A percentile compares a stretch with the other conserved stretches of the same genome.
These are phyloP conservation scores for Erodium trifolium DNA, from an alignment of 441 rosid genomes.

Conservation along the genomic window DNA sequence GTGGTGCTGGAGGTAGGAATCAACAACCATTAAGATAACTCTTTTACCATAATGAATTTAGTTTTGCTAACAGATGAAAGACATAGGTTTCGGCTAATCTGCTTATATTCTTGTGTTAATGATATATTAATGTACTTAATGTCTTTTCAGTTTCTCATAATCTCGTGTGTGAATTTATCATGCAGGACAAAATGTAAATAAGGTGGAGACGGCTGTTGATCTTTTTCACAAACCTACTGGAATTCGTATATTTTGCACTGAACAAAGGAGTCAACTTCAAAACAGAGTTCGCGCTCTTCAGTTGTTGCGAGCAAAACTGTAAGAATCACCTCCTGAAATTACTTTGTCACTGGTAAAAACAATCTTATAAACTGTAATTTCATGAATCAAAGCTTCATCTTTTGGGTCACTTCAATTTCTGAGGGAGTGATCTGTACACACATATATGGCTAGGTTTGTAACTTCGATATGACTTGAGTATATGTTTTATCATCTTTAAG, in stretches of 20 bases:
- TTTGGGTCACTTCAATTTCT: background rate
- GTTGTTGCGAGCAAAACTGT: conserved; percentile 89
- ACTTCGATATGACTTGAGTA: background rate
- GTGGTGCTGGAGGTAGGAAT: conserved; percentile 90
- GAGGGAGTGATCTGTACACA: background rate
- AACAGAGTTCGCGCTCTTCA: conserved; percentile 76
- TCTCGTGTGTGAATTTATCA: conserved; percentile 16
- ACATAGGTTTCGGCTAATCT: background rate
- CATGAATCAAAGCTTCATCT: background rate
- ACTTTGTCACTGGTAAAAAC: background rate
- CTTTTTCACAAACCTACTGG: conserved; percentile 87
- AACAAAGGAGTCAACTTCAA: conserved; percentile 77
- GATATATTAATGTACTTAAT: background rate
- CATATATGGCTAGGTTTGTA: background rate
- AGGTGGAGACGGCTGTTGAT: conserved; percentile 95
- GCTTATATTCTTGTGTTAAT: background rate
- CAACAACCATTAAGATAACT: background rate
- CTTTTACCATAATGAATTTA: background rate
- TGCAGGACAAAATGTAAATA: conserved; percentile 95
- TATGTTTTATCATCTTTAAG: background rate
- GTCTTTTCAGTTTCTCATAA: background rate
- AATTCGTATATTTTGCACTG: conserved; percentile 89
- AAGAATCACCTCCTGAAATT: conserved; percentile 17
- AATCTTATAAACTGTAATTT: background rate
- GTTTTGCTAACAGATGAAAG: background rate